phyloP scores from a whole-genome alignment of 352 stramenopile species.

The Globisporangium splendens region DNA sequence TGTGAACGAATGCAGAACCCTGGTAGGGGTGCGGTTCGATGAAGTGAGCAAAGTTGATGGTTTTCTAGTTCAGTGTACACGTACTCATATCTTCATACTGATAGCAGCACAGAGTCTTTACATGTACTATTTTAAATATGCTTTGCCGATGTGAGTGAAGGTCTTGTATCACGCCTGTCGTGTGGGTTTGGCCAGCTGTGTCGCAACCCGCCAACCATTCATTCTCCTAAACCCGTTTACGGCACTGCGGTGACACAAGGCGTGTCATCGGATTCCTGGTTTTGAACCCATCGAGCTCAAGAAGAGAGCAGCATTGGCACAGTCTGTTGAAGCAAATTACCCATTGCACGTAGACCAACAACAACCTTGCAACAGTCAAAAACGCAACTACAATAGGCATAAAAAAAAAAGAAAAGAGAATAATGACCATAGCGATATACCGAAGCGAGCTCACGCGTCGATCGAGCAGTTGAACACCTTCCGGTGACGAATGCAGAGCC shows the following conservation, averaged over 20 bases:
- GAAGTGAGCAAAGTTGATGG: not conserved
- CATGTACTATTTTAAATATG: no score
- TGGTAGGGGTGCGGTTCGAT: not conserved
- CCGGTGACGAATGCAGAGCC: constrained; percentile 78
- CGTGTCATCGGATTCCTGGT: not conserved
- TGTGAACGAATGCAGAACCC: not conserved
- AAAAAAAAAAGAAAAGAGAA: not conserved
- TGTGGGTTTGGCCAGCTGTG: not conserved
- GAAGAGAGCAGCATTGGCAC: not conserved
- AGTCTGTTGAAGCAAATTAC: no score
- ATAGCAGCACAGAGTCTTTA: no score
- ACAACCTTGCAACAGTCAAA: no score
- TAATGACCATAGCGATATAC: not conserved
- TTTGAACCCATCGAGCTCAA: not conserved
- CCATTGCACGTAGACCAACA: not conserved
- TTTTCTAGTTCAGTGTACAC: not conserved
- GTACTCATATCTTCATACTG: not conserved
- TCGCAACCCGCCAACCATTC: not conserved
- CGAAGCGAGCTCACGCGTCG: not conserved
- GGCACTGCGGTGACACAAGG: not conserved
- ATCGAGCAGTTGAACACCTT: constrained; percentile 19
- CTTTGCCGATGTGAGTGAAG: not conserved
- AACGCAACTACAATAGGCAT: not conserved
- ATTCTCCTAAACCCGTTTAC: not conserved
- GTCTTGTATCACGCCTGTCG: not conserved